A percentile compares a stretch with the other conserved stretches of the same genome.
phyloP scores from a whole-genome alignment of 2,329 filamentous ascomycete species.

The Alternaria consortialis region DNA sequence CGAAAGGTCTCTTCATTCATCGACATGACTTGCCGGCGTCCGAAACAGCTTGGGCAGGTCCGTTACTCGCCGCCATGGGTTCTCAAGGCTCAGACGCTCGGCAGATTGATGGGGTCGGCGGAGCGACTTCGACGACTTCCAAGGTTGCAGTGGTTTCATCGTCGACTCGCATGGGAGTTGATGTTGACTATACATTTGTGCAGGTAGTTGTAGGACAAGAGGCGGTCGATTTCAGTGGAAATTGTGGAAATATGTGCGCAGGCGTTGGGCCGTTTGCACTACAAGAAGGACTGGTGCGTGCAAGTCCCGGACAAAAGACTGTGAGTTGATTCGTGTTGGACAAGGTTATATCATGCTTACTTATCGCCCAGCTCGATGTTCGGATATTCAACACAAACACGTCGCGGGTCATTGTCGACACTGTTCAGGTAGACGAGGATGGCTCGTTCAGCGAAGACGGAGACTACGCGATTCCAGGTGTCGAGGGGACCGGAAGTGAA shows the following conservation, averaged over 20 bases:
- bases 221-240: conserved; percentile 72
- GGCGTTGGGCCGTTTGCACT: conserved; percentile 72
- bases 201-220: conserved; percentile 70
- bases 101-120: conserved; percentile 76
- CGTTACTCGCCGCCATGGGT: conserved; percentile 68
- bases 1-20: conserved; percentile 54
- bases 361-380: no score
- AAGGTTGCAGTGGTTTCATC: conserved; percentile 72
- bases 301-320: conserved; percentile 33
- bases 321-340: conserved; percentile 22
- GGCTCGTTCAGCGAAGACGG: no score
- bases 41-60: conserved; percentile 43
- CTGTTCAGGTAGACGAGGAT: no score
- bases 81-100: conserved; percentile 72
- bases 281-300: conserved; percentile 60
- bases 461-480: no score
- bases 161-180: conserved; percentile 55
- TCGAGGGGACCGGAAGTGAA: no score
- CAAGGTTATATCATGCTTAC: no score
- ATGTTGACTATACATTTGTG: conserved; percentile 76
- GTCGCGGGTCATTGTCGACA: no score
- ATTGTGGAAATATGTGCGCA: conserved; percentile 77
- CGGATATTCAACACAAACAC: no score
- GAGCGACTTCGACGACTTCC: conserved; percentile 71
- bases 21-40: conserved; percentile 60